Conservation (phyloP, 768 basidiomycete species). For the Chiua virens region DNA sequence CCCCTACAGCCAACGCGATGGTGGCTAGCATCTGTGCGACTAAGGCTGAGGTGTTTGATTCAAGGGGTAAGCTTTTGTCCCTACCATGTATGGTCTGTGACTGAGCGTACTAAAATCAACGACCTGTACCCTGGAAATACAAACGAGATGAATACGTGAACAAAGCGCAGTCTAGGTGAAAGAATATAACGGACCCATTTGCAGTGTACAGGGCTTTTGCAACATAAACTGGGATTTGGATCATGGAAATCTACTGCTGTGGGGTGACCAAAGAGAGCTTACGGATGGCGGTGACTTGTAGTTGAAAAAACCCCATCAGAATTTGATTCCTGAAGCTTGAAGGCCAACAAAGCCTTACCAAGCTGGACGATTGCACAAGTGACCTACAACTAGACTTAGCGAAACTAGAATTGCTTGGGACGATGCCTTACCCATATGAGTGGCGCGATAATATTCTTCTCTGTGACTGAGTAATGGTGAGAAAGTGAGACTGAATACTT, state of each 20-base stretch:
- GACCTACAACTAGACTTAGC: neutral
- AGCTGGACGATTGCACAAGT: neutral
- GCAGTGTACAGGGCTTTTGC: neutral
- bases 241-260: neutral
- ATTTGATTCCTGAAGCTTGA: too few species aligned
- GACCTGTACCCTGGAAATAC: too few species aligned
- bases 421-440: neutral
- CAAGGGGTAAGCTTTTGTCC: neutral
- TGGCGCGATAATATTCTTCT: neutral
- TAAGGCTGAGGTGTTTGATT: neutral
- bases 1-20: neutral
- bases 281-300: neutral
- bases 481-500: neutral
- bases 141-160: neutral
- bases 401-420: neutral
- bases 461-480: constrained; percentile 1
- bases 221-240: neutral
- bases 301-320: too few species aligned
- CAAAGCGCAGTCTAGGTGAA: neutral
- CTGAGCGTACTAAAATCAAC: neutral
- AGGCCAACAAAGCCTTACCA: neutral
- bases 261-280: neutral
- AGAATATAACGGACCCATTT: neutral
- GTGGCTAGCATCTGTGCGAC: neutral
- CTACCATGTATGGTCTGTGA: neutral